Base-by-base conservation (phyloP, 495 filamentous ascomycete genomes). In the Rhizodiscina lignyota region DNA sequence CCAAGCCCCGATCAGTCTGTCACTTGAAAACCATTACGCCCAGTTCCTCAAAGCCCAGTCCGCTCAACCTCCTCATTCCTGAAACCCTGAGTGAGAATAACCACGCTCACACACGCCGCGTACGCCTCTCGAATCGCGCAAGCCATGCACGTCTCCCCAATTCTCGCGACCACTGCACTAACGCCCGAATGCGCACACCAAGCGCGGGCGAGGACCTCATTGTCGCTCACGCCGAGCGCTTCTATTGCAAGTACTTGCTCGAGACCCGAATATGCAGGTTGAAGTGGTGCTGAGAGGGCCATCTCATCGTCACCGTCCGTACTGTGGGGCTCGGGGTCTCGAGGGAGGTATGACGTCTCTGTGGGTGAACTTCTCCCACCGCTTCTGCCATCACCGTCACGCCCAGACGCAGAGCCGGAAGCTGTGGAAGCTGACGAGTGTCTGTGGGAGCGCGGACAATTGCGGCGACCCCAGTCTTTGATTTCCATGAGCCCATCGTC, bases 131-230 rank as follows among this genome's bases (percentile, higher is more conserved):
- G 58, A 30, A 83, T 70, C 21, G 73, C 70, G 48, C 77, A 83
- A 15, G 72, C 66, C 61, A 79, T 67, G 51, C 76, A 83, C n/a
- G 76, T 81, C 56, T 55, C 62, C 32, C 65, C 59, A 32, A 77
- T 45, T 54, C 80, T 71, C 17, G 74, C 74, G 21, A 79, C 67
- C 15, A 83, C 52, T 0, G 75, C 76, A 30, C 62, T 68, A 36
- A 79, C 51, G 16, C 77, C 77, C 67, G 73, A 75, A 40, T 76
- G 72, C 41, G 69, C 60, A 44, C 74, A 80, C 77, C 77, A 81
- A 29, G 77, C 77, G 33, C 77, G 56, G 1, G 74, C 74, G 45
- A 83, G 63, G 11, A 83, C 77, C 52, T 79, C 77, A 39, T 80
- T 81, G 50, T 83, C 77, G 31, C 51, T 53, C 19, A 73, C 74